These are phyloP conservation scores for Arthrobotrys entomopaga DNA, from an alignment of 2,329 filamentous ascomycete species.

Conservation along the genomic window DNA sequence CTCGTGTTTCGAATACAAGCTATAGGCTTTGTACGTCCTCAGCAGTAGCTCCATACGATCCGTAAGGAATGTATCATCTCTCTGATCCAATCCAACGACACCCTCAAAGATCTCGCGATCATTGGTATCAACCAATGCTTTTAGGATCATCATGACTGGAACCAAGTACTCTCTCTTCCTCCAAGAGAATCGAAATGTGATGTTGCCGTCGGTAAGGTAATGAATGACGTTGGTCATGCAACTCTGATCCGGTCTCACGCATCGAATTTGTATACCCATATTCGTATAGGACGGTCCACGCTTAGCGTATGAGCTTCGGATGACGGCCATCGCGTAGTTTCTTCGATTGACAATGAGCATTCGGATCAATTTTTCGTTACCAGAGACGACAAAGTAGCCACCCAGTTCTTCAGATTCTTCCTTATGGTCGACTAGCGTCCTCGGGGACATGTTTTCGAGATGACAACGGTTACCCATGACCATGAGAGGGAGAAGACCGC, in stretches of 20 bases:
- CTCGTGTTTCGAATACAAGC: constrained; percentile 80
- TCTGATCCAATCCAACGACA: constrained; percentile 70
- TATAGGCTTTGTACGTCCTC: constrained; percentile 91
- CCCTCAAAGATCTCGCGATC: constrained; percentile 95
- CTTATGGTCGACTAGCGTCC: constrained; percentile 82
- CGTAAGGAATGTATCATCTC: constrained; percentile 87
- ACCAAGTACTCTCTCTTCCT: constrained; percentile 97
- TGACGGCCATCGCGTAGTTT: constrained; percentile 95
- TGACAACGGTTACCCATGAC: constrained; percentile 85
- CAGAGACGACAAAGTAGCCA: constrained; percentile 97
- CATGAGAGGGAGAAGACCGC: constrained; percentile 93
- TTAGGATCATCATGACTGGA: constrained; percentile 94
- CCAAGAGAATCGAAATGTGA: constrained; percentile 98
- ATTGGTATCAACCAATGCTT: constrained; percentile 93
- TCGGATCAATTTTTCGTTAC: constrained; percentile 95
- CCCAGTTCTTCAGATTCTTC: constrained; percentile 97
- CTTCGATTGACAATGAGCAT: constrained; percentile 88
- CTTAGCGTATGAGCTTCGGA: constrained; percentile 86
- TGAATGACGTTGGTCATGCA: constrained; percentile 97
- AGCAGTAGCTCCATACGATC: constrained; percentile 92
- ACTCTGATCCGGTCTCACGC: constrained; percentile 94
- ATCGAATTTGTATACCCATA: constrained; percentile 89
- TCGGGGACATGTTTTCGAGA: constrained; percentile 84
- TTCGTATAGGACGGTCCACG: constrained; percentile 88
- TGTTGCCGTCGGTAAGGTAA: constrained; percentile 93